Evolutionary conservation across 2,329 filamentous ascomycete species (phyloP).

Genomic region (Epichloe sibirici): DNA sequence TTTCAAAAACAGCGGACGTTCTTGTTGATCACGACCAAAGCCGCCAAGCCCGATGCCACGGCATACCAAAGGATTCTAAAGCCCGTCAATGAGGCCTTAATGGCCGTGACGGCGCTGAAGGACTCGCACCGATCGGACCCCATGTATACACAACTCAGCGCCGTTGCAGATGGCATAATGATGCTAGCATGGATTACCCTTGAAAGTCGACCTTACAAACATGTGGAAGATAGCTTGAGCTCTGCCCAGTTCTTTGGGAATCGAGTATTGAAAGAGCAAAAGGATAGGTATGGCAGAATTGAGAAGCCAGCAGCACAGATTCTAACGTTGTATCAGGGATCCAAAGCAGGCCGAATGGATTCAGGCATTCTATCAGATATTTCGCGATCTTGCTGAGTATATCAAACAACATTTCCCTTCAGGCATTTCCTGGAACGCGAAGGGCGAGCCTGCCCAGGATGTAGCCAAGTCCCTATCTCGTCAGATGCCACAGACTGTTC

Average conservation of each 20-base stretch:
- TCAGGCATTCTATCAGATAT: constrained; percentile 82
- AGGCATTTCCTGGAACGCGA: constrained; percentile 78
- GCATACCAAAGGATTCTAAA: constrained; percentile 69
- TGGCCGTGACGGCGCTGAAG: constrained; percentile 66
- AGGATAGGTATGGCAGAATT: constrained; percentile 42
- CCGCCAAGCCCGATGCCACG: constrained; percentile 73
- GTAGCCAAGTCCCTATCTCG: constrained; percentile 43
- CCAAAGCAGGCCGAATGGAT: constrained; percentile 77
- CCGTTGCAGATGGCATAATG: constrained; percentile 82
- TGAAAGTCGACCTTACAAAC: constrained; percentile 70
- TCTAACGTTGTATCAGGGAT: constrained; percentile 41
- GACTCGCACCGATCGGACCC: constrained; percentile 67
- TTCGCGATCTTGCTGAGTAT: constrained; percentile 72
- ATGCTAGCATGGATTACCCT: constrained; percentile 84
- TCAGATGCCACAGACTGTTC: constrained; percentile 21
- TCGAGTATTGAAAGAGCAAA: constrained; percentile 80
- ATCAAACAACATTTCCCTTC: constrained; percentile 70
- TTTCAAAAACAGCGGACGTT: constrained; percentile 83
- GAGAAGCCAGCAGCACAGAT: neutral
- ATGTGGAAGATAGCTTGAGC: constrained; percentile 70
- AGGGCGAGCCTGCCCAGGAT: constrained; percentile 61
- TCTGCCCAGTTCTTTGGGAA: constrained; percentile 92
- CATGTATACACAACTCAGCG: constrained; percentile 69
- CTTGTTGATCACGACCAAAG: constrained; percentile 75
- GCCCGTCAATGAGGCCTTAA: constrained; percentile 73